Evolutionary conservation across 2,329 filamentous ascomycete species (phyloP), one percentile per base, ranked within the genome.

Genomic region (Neurospora sp.): DNA sequence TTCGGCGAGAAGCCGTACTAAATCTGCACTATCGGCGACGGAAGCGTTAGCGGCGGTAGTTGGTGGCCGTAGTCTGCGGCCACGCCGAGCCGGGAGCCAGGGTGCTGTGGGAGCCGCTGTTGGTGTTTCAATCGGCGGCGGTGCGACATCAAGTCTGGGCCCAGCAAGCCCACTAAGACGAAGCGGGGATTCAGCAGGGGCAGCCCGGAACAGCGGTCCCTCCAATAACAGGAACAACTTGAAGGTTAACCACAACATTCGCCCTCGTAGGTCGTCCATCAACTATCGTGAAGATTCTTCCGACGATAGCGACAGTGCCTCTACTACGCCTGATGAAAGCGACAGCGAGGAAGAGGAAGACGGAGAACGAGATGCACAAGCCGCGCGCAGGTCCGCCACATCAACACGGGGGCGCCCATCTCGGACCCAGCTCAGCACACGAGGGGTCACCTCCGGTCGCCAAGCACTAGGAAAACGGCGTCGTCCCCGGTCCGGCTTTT

Each of bases 401-500:
- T 62, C 52, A 62, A 62, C 13, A 17, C 7, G 28, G 52, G 23
- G 52, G 52, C 52, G 15, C 8, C 52, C 28, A 28, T 62, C 52
- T 62, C 52, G 28, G 52, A 62, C 52, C 28, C 23, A 58, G 52
- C 23, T 58, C 13, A 52, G 43, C 43, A 33, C 52, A 9, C 23
- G 23, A 62, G 13, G 2, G 3, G 23, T 28, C 23, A 28, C 23
- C 23, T 62, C 23, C 13, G 23, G 23, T 62, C 23, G 23, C 52
- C 52, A 62, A 36, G 23, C 23, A 33, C 28, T 33, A 62, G 52
- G 70, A 68, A 76, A 76, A 67, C 72, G 75, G 36, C 68, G 69
- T 17, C 72, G 74, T 28, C 72, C 38, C 36, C 67, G 68, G 28
- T 69, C 72, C 6, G 73, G 73, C 11, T 75, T 74, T 67, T 75